A percentile compares a stretch with the other conserved stretches of the same genome.
These are phyloP conservation scores for Plasmodium yoelii DNA, from an alignment of 169 alveolate species.

Conservation along the genomic window DNA sequence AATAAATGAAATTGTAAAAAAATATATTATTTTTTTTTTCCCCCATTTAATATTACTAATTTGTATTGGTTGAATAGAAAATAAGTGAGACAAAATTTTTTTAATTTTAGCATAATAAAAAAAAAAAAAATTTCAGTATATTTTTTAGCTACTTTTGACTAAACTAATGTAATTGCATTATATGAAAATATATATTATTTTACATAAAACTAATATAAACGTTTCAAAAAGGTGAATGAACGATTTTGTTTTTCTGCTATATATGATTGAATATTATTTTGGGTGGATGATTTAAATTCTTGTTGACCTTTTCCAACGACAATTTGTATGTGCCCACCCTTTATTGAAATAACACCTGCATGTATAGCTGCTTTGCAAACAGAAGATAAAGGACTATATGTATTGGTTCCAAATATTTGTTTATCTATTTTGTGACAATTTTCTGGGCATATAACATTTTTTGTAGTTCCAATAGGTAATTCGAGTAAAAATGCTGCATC, in stretches of 20 bases:
- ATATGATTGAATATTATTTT: slow-evolving; percentile 43
- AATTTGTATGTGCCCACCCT: slow-evolving; percentile 82
- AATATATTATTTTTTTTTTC: no score
- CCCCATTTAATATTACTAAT: no score
- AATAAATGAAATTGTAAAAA: no score
- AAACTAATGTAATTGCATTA: no score
- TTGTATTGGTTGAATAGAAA: no score
- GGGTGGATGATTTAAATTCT: slow-evolving; percentile 55
- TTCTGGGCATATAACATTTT: slow-evolving; percentile 86
- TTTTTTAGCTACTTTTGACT: no score
- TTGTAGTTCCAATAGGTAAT: slow-evolving; percentile 83
- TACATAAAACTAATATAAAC: neutral
- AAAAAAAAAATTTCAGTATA: no score
- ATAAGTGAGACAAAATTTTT: no score
- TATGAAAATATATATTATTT: no score
- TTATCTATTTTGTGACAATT: slow-evolving; percentile 85
- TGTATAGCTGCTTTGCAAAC: slow-evolving; percentile 93
- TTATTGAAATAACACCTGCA: slow-evolving; percentile 82
- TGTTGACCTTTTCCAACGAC: slow-evolving; percentile 19
- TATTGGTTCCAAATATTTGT: slow-evolving; percentile 82
- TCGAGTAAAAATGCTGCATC: slow-evolving; percentile 82
- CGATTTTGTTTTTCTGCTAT: neutral
- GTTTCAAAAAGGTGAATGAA: slow-evolving; percentile 34
- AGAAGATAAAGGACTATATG: slow-evolving; percentile 90
- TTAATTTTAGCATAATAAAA: no score